A percentile compares a stretch with the other conserved stretches of the same genome.
These are phyloP conservation scores for Passiflora organensis DNA, from an alignment of 345 rosid species.

Conservation along the genomic window DNA sequence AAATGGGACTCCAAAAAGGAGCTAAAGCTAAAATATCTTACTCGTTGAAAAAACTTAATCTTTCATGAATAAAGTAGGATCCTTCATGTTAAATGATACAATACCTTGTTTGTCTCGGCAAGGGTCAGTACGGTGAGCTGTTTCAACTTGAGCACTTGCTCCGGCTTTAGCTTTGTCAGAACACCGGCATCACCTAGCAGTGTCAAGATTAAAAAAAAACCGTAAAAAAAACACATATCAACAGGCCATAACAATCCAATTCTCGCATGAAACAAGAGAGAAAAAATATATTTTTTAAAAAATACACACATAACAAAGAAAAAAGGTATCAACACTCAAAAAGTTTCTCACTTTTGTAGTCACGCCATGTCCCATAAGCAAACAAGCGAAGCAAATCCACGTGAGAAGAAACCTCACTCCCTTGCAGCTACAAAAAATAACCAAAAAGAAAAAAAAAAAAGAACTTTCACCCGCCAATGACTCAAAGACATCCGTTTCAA, in stretches of 20 bases:
- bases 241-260: not conserved
- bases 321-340: not conserved
- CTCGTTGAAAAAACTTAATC: not conserved
- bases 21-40: too few species aligned
- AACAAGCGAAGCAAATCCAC: slow-evolving; percentile 16
- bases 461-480: not conserved
- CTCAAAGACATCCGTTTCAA: not conserved
- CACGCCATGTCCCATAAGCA: slow-evolving; percentile 15
- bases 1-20: not conserved
- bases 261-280: too few species aligned
- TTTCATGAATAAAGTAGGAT: too few species aligned
- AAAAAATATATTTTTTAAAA: not conserved
- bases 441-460: too few species aligned
- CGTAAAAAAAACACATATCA: not conserved
- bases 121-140: slow-evolving; percentile 22
- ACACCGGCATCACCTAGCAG: not conserved
- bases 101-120: slow-evolving; percentile 14
- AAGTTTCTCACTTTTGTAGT: slow-evolving; percentile 13
- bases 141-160: slow-evolving; percentile 20
- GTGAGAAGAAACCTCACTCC: slow-evolving; percentile 8
- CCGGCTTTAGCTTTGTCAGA: slow-evolving; percentile 9
- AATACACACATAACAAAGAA: not conserved
- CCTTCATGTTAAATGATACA: too few species aligned
- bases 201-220: not conserved
- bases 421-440: slow-evolving; percentile 11